Base-by-base conservation (phyloP, 257 asterid genomes). In the Solanum chmielewskii region DNA sequence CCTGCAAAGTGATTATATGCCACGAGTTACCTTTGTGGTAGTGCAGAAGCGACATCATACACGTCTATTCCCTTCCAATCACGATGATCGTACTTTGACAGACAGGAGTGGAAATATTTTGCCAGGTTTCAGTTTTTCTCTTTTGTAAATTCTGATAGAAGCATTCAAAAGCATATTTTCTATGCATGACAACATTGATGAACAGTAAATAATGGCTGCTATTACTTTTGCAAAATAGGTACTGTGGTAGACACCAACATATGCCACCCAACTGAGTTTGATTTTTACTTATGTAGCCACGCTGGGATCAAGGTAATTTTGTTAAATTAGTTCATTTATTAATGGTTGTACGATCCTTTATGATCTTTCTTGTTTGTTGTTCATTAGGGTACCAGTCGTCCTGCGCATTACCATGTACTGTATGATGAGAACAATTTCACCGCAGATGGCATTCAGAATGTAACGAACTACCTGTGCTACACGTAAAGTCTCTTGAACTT, bases 21-120 rank as follows among this genome's bases (percentile, higher is more conserved):
- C 99, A 0, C 88, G 59, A 23, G 88, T 95, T 3, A 96, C 99
- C 20, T 95, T 96, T 81, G 89, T 96, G 4, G 99, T 96, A 41
- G 99, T 95, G 85, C 99, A 96, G 86, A 96, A 96, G 94, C 92
- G 99, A 68, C 99, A 96, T 71, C 98, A 96, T 68, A 95, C 99
- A 0, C 98, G 99, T 2, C 92, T 97, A 21, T 97, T 97, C 76
- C 89, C 99, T 31, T 91, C 76, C 6, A 85, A 85, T 60, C 97
- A 93, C 47, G n/a, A 84, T 3, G 95, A 94, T 71, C 89, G 90
- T 9, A 2, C 9, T 1, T 3, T 86, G 5, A 94, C 96, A 0
- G 98, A 97, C 88, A 94, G n/a, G 91, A 97, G 99, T 88, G 98
- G 98, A 29, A 97, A 97, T 84, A 94, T 97, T 82, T 85, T 95